A percentile compares a stretch with the other conserved stretches of the same genome.
Conservation (phyloP, 257 asterid genomes). For the Knoxia roxburghii region DNA sequence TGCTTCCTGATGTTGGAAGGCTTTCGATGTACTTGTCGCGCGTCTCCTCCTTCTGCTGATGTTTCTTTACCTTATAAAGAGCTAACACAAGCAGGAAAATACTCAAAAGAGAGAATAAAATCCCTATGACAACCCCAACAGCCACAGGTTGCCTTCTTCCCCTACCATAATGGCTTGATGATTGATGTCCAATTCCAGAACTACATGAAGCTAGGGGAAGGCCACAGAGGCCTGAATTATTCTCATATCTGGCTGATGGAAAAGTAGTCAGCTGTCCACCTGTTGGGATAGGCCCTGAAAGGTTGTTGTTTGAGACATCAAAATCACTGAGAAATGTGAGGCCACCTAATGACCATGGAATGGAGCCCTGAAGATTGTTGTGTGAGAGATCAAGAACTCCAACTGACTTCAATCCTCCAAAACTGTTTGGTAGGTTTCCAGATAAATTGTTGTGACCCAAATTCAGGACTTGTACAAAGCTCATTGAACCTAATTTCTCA, state of each 20-base stretch:
- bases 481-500: slow-evolving; percentile 59
- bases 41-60: slow-evolving; percentile 45
- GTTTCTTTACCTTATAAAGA: slow-evolving; percentile 43
- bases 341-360: slow-evolving; percentile 73
- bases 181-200: slow-evolving; percentile 21
- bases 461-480: slow-evolving; percentile 66
- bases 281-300: slow-evolving; percentile 64
- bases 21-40: slow-evolving; percentile 81
- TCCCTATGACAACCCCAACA: slow-evolving; percentile 69
- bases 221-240: slow-evolving; percentile 88
- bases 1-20: slow-evolving; percentile 86
- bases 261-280: slow-evolving; percentile 89
- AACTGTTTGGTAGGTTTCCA: slow-evolving; percentile 61
- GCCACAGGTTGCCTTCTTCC: slow-evolving; percentile 50
- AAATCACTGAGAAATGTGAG: slow-evolving; percentile 80
- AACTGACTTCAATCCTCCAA: slow-evolving; percentile 65
- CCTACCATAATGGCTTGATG: slow-evolving; percentile 15
- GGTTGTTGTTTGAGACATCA: slow-evolving; percentile 84
- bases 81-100: slow-evolving; percentile 54
- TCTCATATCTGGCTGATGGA: slow-evolving; percentile 66
- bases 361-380: slow-evolving; percentile 55
- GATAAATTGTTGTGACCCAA: slow-evolving; percentile 68
- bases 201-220: slow-evolving; percentile 70
- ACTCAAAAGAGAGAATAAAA: slow-evolving; percentile 47
- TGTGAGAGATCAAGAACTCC: slow-evolving; percentile 91